Evolutionary conservation across 108 stramenopile genomes (phyloP).

Genomic region (Tribonema minus): DNA sequence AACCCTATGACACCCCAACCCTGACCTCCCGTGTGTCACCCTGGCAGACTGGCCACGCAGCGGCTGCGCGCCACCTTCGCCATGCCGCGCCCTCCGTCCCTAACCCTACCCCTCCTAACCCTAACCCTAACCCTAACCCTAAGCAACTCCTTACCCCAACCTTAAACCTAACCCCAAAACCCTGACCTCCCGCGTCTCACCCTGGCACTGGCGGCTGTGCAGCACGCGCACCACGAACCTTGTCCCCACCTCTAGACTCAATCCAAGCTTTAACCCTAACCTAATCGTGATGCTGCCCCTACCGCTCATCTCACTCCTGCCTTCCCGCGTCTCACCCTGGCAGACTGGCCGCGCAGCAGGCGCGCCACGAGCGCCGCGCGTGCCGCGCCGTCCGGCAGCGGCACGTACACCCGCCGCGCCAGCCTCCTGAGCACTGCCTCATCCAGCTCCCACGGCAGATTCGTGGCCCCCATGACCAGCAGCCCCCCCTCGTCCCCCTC

Average conservation of each 20-base stretch:
- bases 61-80: too few relatives aligned
- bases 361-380: neutral
- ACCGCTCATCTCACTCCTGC: neutral
- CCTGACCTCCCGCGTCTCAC: too few relatives aligned
- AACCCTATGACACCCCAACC: too few relatives aligned
- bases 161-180: too few relatives aligned
- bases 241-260: neutral
- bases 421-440: conserved; percentile 78
- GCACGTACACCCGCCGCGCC: conserved; percentile 72
- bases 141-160: too few relatives aligned
- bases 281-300: neutral
- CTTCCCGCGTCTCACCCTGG: neutral
- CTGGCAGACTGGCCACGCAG: too few relatives aligned
- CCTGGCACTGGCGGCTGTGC: too few relatives aligned
- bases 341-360: neutral
- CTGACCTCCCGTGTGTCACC: too few relatives aligned
- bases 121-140: too few relatives aligned
- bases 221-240: neutral
- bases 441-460: conserved; percentile 90
- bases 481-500: conserved; percentile 36
- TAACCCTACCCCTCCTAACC: too few relatives aligned
- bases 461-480: conserved; percentile 80
- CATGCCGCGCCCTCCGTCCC: too few relatives aligned
- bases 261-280: neutral
- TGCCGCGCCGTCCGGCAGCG: conserved; percentile 61